Conservation (phyloP, 2,329 filamentous ascomycete species). For the Aspergillus vadensis region DNA sequence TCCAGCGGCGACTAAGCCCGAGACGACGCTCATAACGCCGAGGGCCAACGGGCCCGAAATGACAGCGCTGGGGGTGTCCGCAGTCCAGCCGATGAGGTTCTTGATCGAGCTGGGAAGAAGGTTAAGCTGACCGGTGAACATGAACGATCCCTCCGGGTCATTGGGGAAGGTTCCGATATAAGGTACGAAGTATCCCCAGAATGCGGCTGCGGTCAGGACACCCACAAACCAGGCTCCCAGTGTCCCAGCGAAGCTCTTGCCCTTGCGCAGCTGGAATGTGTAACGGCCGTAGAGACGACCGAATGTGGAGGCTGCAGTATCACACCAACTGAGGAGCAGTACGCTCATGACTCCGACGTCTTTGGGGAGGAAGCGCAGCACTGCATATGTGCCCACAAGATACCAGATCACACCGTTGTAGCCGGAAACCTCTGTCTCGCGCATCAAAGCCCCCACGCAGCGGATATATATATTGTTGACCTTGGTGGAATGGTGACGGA, state of each 20-base stretch:
- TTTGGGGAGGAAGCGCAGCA: conserved; percentile 86
- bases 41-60: conserved; percentile 73
- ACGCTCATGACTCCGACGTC: conserved; percentile 89
- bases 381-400: conserved; percentile 83
- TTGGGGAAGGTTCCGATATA: conserved; percentile 66
- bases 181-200: conserved; percentile 86
- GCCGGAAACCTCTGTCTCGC: conserved; percentile 88
- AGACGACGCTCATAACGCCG: conserved; percentile 78
- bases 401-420: conserved; percentile 99
- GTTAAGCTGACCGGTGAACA: conserved; percentile 75
- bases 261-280: conserved; percentile 78
- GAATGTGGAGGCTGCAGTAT: conserved; percentile 94
- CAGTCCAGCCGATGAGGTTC: conserved; percentile 62
- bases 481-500: conserved; percentile 77
- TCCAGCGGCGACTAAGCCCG: conserved; percentile 82
- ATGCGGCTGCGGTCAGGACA: conserved; percentile 77
- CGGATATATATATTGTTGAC: conserved; percentile 88
- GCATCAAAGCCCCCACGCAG: conserved; percentile 86
- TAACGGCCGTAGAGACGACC: conserved; percentile 87
- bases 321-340: conserved; percentile 93
- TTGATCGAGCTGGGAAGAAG: conserved; percentile 64
- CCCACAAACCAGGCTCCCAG: conserved; percentile 81
- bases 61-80: conserved; percentile 54
- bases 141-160: conserved; percentile 70
- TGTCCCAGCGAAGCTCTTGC: conserved; percentile 90